Base-by-base conservation (phyloP, 768 basidiomycete genomes). In the Phanerodontia chrysosporium region DNA sequence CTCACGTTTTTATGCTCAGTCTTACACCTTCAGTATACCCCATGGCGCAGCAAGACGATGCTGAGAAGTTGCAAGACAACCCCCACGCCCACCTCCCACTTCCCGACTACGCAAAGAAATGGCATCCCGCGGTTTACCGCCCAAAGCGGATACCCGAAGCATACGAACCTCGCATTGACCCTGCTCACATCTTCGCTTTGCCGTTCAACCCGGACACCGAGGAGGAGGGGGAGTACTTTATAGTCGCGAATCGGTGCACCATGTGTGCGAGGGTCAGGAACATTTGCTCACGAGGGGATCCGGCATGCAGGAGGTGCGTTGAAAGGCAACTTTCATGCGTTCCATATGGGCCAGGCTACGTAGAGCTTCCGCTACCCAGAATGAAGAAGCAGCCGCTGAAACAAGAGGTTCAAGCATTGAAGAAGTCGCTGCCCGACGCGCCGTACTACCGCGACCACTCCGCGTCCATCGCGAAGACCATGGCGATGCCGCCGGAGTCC, bases 141-240 rank as follows among this genome's bases (percentile, higher is more conserved):
- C 59, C 59, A 36, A 56, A 60, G 24, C 27, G 45, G 12, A 45
- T 60, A 16, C 59, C 59, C 6, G 49, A 35, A 1, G 12, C 18
- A n/a, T 60, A 42, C 59, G 59, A 60, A 10, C 22, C 16, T 3
- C 54, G 46, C 22, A 45, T 60, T 25, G 54, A 60, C 49, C 48
- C 53, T 13, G 59, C 54, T 2, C 59, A 60, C 21, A 60, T 60
- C 8, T 55, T 60, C 30, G 53, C 59, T 16, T 21, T 60, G 22
- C 51, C 59, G 3, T n/a, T 27, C 12, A 30, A 36, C 32, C 36
- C 36, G 13, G 54, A 56, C 16, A 55, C 44, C 5, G 36, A 22
- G 16, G 39, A n/a, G 29, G 9, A 35, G 14, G 46, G 42, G 4
- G 54, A 55, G 25, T 53, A 55, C 16, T 60, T 28, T 39, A 39